phyloP scores from a whole-genome alignment of 208 protist genomes.

The Crithidia sp. region DNA sequence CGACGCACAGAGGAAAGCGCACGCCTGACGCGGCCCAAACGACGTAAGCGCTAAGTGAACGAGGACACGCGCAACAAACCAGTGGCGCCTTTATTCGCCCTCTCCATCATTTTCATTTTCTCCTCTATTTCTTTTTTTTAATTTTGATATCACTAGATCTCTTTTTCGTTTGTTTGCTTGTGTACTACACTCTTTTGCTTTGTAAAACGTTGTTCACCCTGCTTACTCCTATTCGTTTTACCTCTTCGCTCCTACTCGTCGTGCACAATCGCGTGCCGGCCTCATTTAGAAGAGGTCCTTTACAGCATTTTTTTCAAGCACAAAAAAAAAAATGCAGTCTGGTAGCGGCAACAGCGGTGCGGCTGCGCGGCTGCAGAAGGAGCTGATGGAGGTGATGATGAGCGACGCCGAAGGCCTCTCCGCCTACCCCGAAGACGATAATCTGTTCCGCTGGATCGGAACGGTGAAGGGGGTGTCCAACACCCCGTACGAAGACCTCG shows the following conservation, averaged over 20 bases:
- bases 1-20: too few relatives aligned
- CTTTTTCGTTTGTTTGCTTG: slow-evolving; percentile 3
- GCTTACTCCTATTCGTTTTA: too few relatives aligned
- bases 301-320: too few relatives aligned
- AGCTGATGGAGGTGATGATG: slow-evolving; percentile 95
- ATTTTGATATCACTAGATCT: slow-evolving; percentile 7
- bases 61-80: too few relatives aligned
- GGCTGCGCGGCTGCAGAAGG: slow-evolving; percentile 88
- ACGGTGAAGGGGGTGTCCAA: slow-evolving; percentile 84
- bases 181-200: not conserved
- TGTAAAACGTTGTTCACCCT: too few relatives aligned
- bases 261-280: too few relatives aligned
- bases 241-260: too few relatives aligned
- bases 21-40: too few relatives aligned
- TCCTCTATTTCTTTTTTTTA: not conserved
- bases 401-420: slow-evolving; percentile 85
- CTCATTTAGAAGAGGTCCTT: too few relatives aligned
- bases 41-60: too few relatives aligned
- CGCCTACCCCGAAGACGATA: slow-evolving; percentile 95
- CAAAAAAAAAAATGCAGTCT: slow-evolving; percentile 1
- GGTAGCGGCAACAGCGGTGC: slow-evolving; percentile 45
- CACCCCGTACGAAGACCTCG: slow-evolving; percentile 93
- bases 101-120: too few relatives aligned
- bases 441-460: slow-evolving; percentile 94
- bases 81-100: too few relatives aligned